These are phyloP conservation scores for Glycine tomentella DNA, from an alignment of 306 rosid genomes.

Conservation along the genomic window DNA sequence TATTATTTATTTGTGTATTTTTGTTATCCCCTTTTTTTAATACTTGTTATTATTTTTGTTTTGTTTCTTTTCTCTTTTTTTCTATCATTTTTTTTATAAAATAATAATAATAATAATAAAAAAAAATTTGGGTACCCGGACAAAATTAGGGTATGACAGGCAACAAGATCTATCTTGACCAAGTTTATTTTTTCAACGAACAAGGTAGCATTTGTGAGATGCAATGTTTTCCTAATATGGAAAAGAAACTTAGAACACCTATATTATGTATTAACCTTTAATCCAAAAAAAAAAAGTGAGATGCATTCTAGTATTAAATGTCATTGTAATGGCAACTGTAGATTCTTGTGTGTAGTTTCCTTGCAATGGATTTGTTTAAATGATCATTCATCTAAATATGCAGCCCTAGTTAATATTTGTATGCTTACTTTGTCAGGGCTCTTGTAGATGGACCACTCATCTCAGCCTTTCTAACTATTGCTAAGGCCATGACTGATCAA, in stretches of 20 bases:
- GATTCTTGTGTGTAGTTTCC: conserved; percentile 1
- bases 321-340: neutral
- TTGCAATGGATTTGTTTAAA: conserved; percentile 11
- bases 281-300: neutral
- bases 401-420: conserved; percentile 21
- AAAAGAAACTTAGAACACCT: neutral
- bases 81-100: no score
- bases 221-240: neutral
- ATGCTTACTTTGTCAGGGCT: conserved; percentile 64
- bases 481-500: conserved; percentile 98
- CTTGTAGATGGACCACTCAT: conserved; percentile 91
- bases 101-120: no score
- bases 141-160: no score
- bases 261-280: neutral
- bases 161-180: neutral
- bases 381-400: conserved; percentile 32
- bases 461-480: conserved; percentile 87
- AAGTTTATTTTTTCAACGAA: neutral
- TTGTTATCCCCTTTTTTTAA: no score
- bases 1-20: no score
- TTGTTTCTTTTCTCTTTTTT: no score
- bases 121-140: no score
- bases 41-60: no score
- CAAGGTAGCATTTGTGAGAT: neutral
- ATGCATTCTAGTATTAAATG: neutral